Evolutionary conservation across 116 monocot genomes (phyloP), one percentile per base, ranked within the genome.

Genomic region (Posidonia oceanica): DNA sequence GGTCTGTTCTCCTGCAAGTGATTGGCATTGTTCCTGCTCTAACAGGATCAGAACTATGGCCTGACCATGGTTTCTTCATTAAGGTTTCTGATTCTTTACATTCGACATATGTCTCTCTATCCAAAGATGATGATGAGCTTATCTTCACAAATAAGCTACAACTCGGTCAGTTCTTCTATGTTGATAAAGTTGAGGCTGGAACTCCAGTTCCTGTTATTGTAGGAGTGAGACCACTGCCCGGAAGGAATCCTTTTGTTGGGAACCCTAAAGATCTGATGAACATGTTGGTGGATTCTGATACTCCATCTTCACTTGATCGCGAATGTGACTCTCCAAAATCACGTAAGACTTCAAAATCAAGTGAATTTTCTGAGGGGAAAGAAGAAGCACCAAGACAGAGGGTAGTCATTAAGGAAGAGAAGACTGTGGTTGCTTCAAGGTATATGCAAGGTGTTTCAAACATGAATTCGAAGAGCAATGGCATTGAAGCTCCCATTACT

Each of bases 71-170:
- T 20, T 96, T 91, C 78, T 96, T 96, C 75, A 64, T 96, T 21
- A 96, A 96, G 76, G 87, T 96, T 16, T 96, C 96, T 0, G 96
- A 91, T 72, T 97, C 96, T 56, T 89, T 82, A 3, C 96, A 91
- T 60, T 86, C 85, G 8, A 91, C 96, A 0, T 97, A 91, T 73
- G 88, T 91, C 64, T 91, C 92, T 52, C 75, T 97, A 7, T 87
- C 89, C 5, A 80, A 85, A 73, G 89, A 89, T 53, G 96, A 91
- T 68, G 83, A 84, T 63, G 88, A 91, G 60, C 83, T 96, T 29
- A 89, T 96, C 55, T 64, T 91, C 36, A 65, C 83, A 12, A 89
- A 97, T 72, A 89, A 91, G 76, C 71, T 97, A 44, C 92, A 82
- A 75, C 81, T 97, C 14, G 96, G 96, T 6, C 96, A 96, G 72